Evolutionary conservation across 495 filamentous ascomycete genomes (phyloP).

Genomic region (Terfezia claveryi): DNA sequence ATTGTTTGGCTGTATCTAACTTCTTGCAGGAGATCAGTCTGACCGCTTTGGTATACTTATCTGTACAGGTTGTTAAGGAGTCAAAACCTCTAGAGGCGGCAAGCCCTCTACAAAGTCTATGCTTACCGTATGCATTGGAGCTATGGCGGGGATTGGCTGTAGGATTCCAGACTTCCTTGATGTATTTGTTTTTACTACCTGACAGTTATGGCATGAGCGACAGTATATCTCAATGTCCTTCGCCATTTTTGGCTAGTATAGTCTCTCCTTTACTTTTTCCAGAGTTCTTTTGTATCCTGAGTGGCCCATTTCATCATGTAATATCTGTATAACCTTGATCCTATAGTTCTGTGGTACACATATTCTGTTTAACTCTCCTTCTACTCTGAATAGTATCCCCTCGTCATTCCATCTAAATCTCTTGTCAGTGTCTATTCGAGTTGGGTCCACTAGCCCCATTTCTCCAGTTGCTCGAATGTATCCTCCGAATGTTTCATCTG

Average conservation of each 20-base stretch:
- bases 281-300: background rate
- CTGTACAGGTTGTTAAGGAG: background rate
- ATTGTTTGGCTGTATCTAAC: background rate
- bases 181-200: background rate
- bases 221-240: background rate
- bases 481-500: no score
- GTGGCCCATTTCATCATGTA: background rate
- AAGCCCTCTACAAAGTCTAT: no score
- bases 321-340: background rate
- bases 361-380: background rate
- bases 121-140: no score
- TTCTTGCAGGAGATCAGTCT: background rate
- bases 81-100: no score
- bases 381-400: no score
- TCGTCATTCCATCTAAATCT: no score
- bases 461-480: no score
- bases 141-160: background rate
- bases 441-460: no score
- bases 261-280: background rate
- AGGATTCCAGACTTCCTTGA: background rate
- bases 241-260: background rate
- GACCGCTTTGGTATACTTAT: no score
- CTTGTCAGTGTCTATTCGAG: no score
- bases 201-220: background rate
- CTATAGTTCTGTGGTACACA: background rate